Evolutionary conservation across 805 yeast genomes (phyloP).

Genomic region (Candida mattraensis): DNA sequence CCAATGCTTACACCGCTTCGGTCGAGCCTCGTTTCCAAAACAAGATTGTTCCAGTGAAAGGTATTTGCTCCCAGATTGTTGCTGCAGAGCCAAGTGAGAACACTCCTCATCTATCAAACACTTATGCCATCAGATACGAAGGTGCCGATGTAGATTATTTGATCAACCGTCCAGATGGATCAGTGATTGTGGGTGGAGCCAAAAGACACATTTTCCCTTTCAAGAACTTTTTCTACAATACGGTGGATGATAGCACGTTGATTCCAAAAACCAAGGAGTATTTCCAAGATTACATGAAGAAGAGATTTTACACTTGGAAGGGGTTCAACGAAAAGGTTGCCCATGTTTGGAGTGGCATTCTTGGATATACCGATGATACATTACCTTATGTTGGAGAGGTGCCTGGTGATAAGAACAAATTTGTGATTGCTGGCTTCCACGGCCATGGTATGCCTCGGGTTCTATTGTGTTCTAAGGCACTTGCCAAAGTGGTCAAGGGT

Average conservation of each 20-base stretch:
- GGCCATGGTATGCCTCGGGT: slow-evolving; percentile 56
- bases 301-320: slow-evolving; percentile 36
- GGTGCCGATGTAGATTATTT: slow-evolving; percentile 34
- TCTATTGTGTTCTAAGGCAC: slow-evolving; percentile 39
- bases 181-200: slow-evolving; percentile 37
- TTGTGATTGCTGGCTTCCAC: slow-evolving; percentile 46
- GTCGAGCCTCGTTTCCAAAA: slow-evolving; percentile 28
- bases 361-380: slow-evolving; percentile 43
- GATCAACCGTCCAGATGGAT: slow-evolving; percentile 37
- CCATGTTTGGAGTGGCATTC: slow-evolving; percentile 45
- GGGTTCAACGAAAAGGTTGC: slow-evolving; percentile 25
- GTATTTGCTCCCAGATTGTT: slow-evolving; percentile 31
- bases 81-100: slow-evolving; percentile 18
- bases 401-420: slow-evolving; percentile 30
- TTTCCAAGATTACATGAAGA: slow-evolving; percentile 33
- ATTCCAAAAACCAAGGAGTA: slow-evolving; percentile 25
- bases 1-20: slow-evolving; percentile 36
- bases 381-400: slow-evolving; percentile 44
- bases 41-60: slow-evolving; percentile 38
- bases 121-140: slow-evolving; percentile 32
- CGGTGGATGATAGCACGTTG: slow-evolving; percentile 37
- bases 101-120: slow-evolving; percentile 37
- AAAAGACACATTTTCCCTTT: slow-evolving; percentile 28
- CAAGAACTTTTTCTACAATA: slow-evolving; percentile 28
- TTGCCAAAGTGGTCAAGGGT: slow-evolving; percentile 28